Base-by-base conservation (phyloP, 1,139 yeast genomes). In the Zygosaccharomyces pseudobailii region DNA sequence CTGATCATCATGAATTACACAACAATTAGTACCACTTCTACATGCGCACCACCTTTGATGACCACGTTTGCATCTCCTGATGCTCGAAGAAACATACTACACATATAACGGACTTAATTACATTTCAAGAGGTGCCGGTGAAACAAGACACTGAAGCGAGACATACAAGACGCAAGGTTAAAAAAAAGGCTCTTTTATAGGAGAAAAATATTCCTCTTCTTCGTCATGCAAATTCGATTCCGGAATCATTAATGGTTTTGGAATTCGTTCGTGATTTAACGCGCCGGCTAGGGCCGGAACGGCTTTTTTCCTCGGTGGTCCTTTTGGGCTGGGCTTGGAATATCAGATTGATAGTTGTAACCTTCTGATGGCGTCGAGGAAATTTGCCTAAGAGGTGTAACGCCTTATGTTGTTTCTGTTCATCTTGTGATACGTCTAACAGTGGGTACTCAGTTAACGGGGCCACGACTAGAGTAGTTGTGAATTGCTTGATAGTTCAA, bases 1-100 rank as follows among this genome's bases (percentile, higher is more conserved):
- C 36, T 9, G 39, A 42, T 42, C 45, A 42, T 42, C 45, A 42
- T 42, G 25, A 24, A 24, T 24, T 42, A 32, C 36, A 40, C 33
- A 33, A 23, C 23, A 36, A 23, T 24, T 25, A 39, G 31, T 32
- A 33, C 37, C 37, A 40, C 43, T 24, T 20, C 5, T 36, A 23
- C 38, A 23, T 21, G 38, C 10, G 23, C 23, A 31, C n/a, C n/a
- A 23, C 13, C 9, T 13, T 9, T 17, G 27, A 25, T 20, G 17
- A 32, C 28, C 20, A 34, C 10, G 10, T 13, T 21, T 20, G 23
- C 35, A 38, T 38, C 41, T 19, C 13, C 41, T 38, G 31, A 38
- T 38, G 19, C 25, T 4, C 23, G 21, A 28, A 23, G 20, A n/a
- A 25, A 19, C 41, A 28, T 21, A 34, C 21, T 5, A 2, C 27